A percentile compares a stretch with the other conserved stretches of the same genome.
phyloP scores from a whole-genome alignment of 352 stramenopile genomes.

The Phytophthora colocasiae region DNA sequence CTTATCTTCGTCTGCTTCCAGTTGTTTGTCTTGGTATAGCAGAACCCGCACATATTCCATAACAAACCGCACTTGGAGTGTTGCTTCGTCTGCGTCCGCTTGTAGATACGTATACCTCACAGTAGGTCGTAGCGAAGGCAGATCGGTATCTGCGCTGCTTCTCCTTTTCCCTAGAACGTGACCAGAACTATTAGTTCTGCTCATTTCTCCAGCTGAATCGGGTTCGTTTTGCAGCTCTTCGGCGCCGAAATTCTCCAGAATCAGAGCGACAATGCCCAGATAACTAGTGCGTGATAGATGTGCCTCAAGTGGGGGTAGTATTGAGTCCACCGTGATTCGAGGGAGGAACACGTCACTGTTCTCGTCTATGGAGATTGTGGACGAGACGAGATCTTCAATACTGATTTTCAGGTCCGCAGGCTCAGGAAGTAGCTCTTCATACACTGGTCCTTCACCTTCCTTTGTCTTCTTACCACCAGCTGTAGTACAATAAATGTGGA shows the following conservation, averaged over 20 bases:
- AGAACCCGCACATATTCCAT: slow-evolving; percentile 65
- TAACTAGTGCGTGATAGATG: slow-evolving; percentile 58
- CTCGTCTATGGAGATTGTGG: slow-evolving; percentile 41
- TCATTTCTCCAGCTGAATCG: slow-evolving; percentile 2
- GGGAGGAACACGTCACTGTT: slow-evolving; percentile 48
- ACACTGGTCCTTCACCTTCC: slow-evolving; percentile 18
- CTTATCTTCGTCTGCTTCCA: slow-evolving; percentile 5
- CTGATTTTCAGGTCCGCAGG: slow-evolving; percentile 64
- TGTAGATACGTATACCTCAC: slow-evolving; percentile 80
- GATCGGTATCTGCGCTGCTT: slow-evolving; percentile 23
- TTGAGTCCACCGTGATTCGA: slow-evolving; percentile 68
- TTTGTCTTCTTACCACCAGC: slow-evolving; percentile 18
- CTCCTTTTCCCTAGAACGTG: slow-evolving; percentile 2
- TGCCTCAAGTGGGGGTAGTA: slow-evolving; percentile 38
- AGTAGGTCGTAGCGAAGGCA: slow-evolving; percentile 55
- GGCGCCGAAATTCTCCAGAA: slow-evolving; percentile 80
- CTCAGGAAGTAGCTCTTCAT: slow-evolving; percentile 46
- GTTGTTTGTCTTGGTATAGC: slow-evolving; percentile 44
- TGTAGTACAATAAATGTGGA: slow-evolving; percentile 53
- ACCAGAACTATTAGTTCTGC: slow-evolving; percentile 6
- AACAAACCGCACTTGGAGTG: slow-evolving; percentile 64
- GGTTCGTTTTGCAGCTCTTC: slow-evolving; percentile 53
- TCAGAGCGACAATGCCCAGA: slow-evolving; percentile 64
- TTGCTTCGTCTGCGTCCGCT: slow-evolving; percentile 71
- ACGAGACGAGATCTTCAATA: slow-evolving; percentile 74